Evolutionary conservation across 2,329 filamentous ascomycete species (phyloP).

Genomic region (Cladosporium sp.): DNA sequence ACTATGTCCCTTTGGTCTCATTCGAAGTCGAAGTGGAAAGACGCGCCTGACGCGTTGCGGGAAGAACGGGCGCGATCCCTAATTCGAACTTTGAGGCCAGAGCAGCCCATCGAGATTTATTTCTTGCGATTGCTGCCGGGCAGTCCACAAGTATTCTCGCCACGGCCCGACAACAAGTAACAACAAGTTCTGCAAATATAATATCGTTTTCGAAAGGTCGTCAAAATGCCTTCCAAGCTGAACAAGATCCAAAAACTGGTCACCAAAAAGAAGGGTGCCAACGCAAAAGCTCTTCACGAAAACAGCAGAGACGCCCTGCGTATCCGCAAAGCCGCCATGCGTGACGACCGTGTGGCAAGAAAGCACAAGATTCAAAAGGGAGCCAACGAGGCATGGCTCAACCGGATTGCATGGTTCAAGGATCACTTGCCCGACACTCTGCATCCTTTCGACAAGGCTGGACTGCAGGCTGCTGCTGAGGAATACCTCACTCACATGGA

Average conservation of each 20-base stretch:
- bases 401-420: constrained; percentile 68
- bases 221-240: constrained; percentile 64
- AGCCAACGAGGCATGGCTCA: constrained; percentile 60
- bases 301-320: constrained; percentile 82
- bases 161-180: too few relatives aligned
- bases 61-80: too few relatives aligned
- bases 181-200: not conserved
- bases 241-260: constrained; percentile 86
- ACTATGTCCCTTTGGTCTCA: too few relatives aligned
- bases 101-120: too few relatives aligned
- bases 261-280: constrained; percentile 74
- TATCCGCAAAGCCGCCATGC: constrained; percentile 69
- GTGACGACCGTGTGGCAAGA: constrained; percentile 78
- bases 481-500: constrained; percentile 58
- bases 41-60: too few relatives aligned
- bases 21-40: too few relatives aligned
- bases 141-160: not conserved
- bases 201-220: not conserved
- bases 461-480: constrained; percentile 50
- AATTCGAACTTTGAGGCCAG: too few relatives aligned
- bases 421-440: constrained; percentile 29
- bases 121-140: too few relatives aligned
- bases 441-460: constrained; percentile 48
- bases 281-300: constrained; percentile 72
- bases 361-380: constrained; percentile 65